Base-by-base conservation (phyloP, 441 rosid genomes). In the Hura crepitans region DNA sequence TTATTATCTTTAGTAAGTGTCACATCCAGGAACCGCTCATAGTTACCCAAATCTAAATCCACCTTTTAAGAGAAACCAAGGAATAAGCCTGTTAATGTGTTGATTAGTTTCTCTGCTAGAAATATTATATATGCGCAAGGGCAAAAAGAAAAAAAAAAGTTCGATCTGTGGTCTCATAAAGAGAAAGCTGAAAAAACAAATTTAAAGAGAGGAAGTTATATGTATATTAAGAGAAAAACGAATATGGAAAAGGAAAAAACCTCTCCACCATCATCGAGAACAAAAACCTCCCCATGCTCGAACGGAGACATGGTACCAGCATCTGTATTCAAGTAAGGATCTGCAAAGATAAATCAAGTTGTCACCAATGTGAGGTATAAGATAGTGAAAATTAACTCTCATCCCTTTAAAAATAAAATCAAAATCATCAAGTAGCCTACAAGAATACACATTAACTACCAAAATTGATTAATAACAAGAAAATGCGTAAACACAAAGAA, bases 261-360 rank as follows among this genome's bases (percentile, higher is more conserved):
- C 98, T 95, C 99, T 33, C 99, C 96, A 4, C 99, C 99, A 66
- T 95, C 99, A 62, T 95, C 99, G 20, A 95, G 87, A 79, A 95
- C 99, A 77, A 88, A 95, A 23, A 95, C 98, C 78, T 95, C 99
- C 56, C 98, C 99, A 15, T 95, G 99, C 75, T 95, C 98, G 66
- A 85, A 87, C 30, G 99, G 99, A 17, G 98, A 92, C 98, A 95
- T 95, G 50, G 99, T 95, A 71, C 99, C 99, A 46, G 99, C 99
- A 83, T 95, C 99, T 39, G 87, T 90, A 68, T 95, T 95, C 62
- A 95, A 72, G 80, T 95, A 95, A 80, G 98, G 99, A 86, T 95
- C 99, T 95, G 82, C 15, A 66, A n/a, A 27, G 50, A 65, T 4
- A 35, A 13, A 50, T 15, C 5, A 25, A 22, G 25, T 43, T 30